Evolutionary conservation across 192 early-diverging fungal genomes (phyloP).

Genomic region (Coemansia sp.): DNA sequence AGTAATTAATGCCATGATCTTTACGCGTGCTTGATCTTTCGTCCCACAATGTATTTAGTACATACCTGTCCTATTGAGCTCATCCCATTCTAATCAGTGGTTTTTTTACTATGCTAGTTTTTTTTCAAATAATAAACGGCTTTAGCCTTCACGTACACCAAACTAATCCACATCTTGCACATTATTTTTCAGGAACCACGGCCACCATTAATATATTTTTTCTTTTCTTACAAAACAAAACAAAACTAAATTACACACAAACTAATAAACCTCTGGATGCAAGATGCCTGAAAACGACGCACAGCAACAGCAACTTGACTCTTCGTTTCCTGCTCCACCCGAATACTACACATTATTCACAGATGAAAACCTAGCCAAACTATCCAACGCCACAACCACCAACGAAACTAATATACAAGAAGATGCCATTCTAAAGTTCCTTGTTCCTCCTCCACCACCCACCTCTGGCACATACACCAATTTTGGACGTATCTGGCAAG

Average conservation of each 20-base stretch:
- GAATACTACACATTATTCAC: slow-evolving; percentile 65
- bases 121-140: too few species aligned
- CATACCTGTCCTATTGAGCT: too few species aligned
- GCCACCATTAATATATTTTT: too few species aligned
- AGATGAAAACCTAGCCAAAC: slow-evolving; percentile 53
- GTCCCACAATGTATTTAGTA: too few species aligned
- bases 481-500: slow-evolving; percentile 72
- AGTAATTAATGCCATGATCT: background rate
- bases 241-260: too few species aligned
- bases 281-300: too few species aligned
- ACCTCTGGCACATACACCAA: slow-evolving; percentile 53
- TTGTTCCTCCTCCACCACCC: slow-evolving; percentile 53
- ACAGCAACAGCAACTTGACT: slow-evolving; percentile 47
- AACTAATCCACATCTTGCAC: background rate
- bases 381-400: slow-evolving; percentile 5
- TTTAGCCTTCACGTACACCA: too few species aligned
- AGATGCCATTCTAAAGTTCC: slow-evolving; percentile 47
- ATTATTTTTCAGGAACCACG: background rate
- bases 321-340: slow-evolving; percentile 66
- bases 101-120: too few species aligned
- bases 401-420: slow-evolving; percentile 13
- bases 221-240: too few species aligned
- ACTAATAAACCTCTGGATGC: too few species aligned
- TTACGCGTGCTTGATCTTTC: too few species aligned
- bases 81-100: too few species aligned